phyloP scores from a whole-genome alignment of 1,139 yeast genomes.

The Suhomyces ambrosiae region DNA sequence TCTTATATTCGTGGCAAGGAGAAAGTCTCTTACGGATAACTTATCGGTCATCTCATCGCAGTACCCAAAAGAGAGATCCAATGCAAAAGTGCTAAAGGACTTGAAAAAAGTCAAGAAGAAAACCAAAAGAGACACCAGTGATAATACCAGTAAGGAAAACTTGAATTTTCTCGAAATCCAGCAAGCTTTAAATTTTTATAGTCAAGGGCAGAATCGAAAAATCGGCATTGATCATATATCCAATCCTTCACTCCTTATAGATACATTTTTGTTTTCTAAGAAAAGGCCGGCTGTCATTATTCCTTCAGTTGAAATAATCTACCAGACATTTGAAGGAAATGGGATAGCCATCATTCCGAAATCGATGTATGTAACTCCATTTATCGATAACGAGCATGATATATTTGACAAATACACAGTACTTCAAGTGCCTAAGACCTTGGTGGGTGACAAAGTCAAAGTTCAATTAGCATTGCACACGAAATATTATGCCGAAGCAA shows the following conservation, averaged over 20 bases:
- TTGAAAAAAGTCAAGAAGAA: slow-evolving; percentile 18
- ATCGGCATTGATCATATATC: slow-evolving; percentile 18
- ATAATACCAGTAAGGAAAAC: slow-evolving; percentile 29
- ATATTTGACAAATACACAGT: slow-evolving; percentile 25
- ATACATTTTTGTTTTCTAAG: slow-evolving; percentile 27
- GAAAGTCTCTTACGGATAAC: slow-evolving; percentile 4
- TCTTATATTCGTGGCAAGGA: slow-evolving; percentile 7
- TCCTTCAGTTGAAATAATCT: slow-evolving; percentile 27
- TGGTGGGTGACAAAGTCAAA: slow-evolving; percentile 40
- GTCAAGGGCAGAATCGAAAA: slow-evolving; percentile 1
- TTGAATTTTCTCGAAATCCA: slow-evolving; percentile 29
- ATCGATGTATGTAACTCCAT: slow-evolving; percentile 23
- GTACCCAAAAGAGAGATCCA: slow-evolving; percentile 4
- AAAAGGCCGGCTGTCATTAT: slow-evolving; percentile 25
- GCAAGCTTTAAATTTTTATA: slow-evolving; percentile 22
- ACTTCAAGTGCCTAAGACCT: slow-evolving; percentile 41
- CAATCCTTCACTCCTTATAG: slow-evolving; percentile 31
- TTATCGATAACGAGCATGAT: slow-evolving; percentile 16
- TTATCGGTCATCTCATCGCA: slow-evolving; percentile 7
- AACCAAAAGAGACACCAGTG: slow-evolving; percentile 34
- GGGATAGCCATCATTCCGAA: slow-evolving; percentile 42
- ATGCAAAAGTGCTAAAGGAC: slow-evolving; percentile 14
- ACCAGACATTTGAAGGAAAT: slow-evolving; percentile 39
- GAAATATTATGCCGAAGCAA: slow-evolving; percentile 34
- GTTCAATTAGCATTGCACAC: slow-evolving; percentile 35